Percentiles rank a stretch among this genome's conserved stretches.
phyloP scores from a whole-genome alignment of 2,329 filamentous ascomycete genomes.

The Lasiodiplodia sp. region DNA sequence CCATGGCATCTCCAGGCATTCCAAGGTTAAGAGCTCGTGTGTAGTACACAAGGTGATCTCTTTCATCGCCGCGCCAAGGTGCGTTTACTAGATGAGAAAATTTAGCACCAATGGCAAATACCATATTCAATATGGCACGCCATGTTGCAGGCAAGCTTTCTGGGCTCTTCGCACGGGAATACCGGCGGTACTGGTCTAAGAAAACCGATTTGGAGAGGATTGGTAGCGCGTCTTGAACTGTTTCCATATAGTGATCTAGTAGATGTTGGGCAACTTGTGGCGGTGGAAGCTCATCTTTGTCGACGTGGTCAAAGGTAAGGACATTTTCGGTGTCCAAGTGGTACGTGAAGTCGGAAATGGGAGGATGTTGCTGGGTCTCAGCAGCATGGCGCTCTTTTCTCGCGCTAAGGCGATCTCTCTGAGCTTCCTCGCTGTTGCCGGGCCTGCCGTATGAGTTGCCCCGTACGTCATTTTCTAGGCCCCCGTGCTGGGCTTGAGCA shows the following conservation, averaged over 20 bases:
- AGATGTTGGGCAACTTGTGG: constrained; percentile 42
- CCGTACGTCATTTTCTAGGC: not conserved
- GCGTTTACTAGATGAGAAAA: constrained; percentile 43
- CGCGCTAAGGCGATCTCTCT: not conserved
- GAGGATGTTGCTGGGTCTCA: not conserved
- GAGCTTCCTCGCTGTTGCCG: not conserved
- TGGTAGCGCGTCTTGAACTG: constrained; percentile 49
- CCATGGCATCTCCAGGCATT: constrained; percentile 39
- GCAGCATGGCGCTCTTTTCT: not conserved
- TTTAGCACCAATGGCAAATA: constrained; percentile 51
- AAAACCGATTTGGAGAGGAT: constrained; percentile 47
- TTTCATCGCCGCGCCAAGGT: constrained; percentile 33
- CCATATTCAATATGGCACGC: constrained; percentile 49
- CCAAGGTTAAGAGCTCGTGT: constrained; percentile 45
- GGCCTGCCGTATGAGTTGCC: not conserved
- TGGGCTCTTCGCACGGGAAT: constrained; percentile 35
- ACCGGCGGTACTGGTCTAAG: constrained; percentile 42
- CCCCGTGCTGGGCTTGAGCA: constrained; percentile 33
- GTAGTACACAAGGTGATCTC: constrained; percentile 48
- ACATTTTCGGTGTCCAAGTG: constrained; percentile 42
- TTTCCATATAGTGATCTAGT: constrained; percentile 46
- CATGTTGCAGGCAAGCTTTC: constrained; percentile 38
- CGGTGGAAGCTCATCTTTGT: constrained; percentile 45
- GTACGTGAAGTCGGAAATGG: constrained; percentile 19
- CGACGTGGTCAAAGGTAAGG: constrained; percentile 39